Evolutionary conservation across 1,284 basidiomycete genomes (phyloP).

Genomic region (Athelia sp.): DNA sequence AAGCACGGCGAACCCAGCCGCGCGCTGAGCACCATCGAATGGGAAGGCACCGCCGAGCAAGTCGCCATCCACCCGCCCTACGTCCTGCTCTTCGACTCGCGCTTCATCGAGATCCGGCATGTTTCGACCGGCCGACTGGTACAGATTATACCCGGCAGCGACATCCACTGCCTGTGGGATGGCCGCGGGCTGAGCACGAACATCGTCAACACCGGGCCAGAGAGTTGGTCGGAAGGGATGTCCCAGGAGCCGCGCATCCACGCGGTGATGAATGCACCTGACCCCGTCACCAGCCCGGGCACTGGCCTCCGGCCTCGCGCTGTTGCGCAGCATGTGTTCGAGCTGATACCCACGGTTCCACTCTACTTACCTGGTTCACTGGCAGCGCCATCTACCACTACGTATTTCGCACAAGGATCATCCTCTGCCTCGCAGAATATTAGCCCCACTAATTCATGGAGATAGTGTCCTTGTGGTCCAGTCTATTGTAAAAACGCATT

Average conservation of each 20-base stretch:
- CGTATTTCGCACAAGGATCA: slow-evolving; percentile 55
- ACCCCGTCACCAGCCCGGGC: slow-evolving; percentile 31
- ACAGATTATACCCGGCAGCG: slow-evolving; percentile 82
- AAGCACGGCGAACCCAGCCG: slow-evolving; percentile 85
- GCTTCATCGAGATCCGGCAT: slow-evolving; percentile 92
- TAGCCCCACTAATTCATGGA: no score
- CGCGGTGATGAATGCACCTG: slow-evolving; percentile 64
- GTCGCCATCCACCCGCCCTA: slow-evolving; percentile 89
- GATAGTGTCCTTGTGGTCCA: no score
- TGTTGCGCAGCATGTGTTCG: slow-evolving; percentile 72
- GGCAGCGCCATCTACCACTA: slow-evolving; percentile 56
- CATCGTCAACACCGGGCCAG: slow-evolving; percentile 31
- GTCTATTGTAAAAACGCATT: no score
- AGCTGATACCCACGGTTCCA: slow-evolving; percentile 74
- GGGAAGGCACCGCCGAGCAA: slow-evolving; percentile 89
- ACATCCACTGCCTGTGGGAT: slow-evolving; percentile 87
- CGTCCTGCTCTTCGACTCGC: slow-evolving; percentile 84
- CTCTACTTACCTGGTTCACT: slow-evolving; percentile 59
- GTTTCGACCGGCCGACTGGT: slow-evolving; percentile 79
- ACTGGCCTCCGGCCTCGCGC: slow-evolving; percentile 34
- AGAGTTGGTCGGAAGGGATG: slow-evolving; percentile 37
- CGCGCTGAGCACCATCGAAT: slow-evolving; percentile 76
- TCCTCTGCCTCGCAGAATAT: slow-evolving; percentile 36
- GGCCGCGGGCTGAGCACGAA: slow-evolving; percentile 54
- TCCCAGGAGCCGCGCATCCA: slow-evolving; percentile 71